These are phyloP conservation scores for Globisporangium solare DNA, from an alignment of 352 stramenopile species.

Conservation along the genomic window DNA sequence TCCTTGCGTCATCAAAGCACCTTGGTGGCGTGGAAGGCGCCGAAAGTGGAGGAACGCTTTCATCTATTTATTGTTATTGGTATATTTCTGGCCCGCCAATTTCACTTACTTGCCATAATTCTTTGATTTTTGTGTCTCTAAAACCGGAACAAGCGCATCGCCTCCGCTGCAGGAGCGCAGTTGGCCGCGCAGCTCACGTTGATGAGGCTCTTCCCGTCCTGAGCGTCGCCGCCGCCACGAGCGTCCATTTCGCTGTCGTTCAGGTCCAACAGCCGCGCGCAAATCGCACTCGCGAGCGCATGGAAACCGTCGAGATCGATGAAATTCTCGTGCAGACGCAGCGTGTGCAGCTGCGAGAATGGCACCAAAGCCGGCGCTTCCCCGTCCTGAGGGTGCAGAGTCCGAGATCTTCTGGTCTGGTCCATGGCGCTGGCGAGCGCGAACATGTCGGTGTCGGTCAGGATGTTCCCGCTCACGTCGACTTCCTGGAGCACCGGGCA, in stretches of 20 bases:
- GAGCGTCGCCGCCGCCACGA: neutral
- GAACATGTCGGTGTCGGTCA: constrained; percentile 48
- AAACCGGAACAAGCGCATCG: constrained; percentile 7
- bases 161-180: constrained; percentile 6
- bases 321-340: constrained; percentile 61
- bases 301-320: constrained; percentile 62
- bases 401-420: neutral
- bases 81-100: constrained; percentile 4
- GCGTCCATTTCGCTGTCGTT: constrained; percentile 9
- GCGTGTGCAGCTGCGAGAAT: constrained; percentile 20
- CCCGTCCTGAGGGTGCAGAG: neutral
- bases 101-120: constrained; percentile 3
- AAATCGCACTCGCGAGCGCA: constrained; percentile 46
- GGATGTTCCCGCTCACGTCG: constrained; percentile 49
- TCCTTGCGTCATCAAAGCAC: too few relatives aligned
- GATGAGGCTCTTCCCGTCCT: constrained; percentile 1
- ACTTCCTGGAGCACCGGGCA: constrained; percentile 27
- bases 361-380: neutral
- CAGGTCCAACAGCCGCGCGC: neutral
- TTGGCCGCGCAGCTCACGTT: constrained; percentile 9
- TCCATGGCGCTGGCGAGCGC: constrained; percentile 36
- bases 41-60: too few relatives aligned
- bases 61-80: constrained; percentile 6
- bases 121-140: neutral
- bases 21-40: too few relatives aligned